Evolutionary conservation across 805 yeast genomes (phyloP).

Genomic region (Schizosaccharomyces lindneri): DNA sequence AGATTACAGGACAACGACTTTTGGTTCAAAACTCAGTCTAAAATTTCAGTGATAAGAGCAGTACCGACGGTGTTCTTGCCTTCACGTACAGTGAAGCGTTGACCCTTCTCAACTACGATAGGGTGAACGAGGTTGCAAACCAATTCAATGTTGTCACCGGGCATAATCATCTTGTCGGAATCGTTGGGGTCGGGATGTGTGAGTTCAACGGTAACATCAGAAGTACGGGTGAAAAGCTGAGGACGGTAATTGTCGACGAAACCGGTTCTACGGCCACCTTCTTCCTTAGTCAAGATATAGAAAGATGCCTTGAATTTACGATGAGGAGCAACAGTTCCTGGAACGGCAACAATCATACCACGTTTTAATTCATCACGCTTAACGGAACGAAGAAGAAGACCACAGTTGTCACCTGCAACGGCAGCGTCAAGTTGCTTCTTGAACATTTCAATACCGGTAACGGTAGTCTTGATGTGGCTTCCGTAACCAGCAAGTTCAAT

Average conservation of each 20-base stretch:
- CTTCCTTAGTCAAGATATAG: constrained; percentile 82
- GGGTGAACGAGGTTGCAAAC: constrained; percentile 69
- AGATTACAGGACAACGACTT: neutral
- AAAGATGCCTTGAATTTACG: constrained; percentile 80
- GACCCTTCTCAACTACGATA: constrained; percentile 85
- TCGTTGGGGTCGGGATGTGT: constrained; percentile 18
- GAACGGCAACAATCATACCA: constrained; percentile 93
- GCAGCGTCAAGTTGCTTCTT: constrained; percentile 94
- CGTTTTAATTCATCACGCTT: constrained; percentile 90
- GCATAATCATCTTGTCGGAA: constrained; percentile 76
- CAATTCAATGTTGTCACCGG: constrained; percentile 98
- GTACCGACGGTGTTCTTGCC: constrained; percentile 99
- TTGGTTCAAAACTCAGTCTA: constrained; percentile 19
- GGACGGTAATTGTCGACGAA: constrained; percentile 96
- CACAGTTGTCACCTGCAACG: constrained; percentile 98
- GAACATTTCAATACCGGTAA: constrained; percentile 98
- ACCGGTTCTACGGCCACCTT: constrained; percentile 98
- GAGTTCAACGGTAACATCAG: constrained; percentile 35
- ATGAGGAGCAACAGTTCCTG: constrained; percentile 79
- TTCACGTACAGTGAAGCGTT: constrained; percentile 97
- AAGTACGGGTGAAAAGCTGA: constrained; percentile 87
- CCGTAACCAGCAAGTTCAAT: constrained; percentile 87
- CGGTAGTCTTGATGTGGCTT: constrained; percentile 74
- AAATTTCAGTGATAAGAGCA: constrained; percentile 82
- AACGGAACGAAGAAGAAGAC: constrained; percentile 89